Evolutionary conservation across 768 basidiomycete genomes (phyloP).

Genomic region (Gloeostereum incarnatum): DNA sequence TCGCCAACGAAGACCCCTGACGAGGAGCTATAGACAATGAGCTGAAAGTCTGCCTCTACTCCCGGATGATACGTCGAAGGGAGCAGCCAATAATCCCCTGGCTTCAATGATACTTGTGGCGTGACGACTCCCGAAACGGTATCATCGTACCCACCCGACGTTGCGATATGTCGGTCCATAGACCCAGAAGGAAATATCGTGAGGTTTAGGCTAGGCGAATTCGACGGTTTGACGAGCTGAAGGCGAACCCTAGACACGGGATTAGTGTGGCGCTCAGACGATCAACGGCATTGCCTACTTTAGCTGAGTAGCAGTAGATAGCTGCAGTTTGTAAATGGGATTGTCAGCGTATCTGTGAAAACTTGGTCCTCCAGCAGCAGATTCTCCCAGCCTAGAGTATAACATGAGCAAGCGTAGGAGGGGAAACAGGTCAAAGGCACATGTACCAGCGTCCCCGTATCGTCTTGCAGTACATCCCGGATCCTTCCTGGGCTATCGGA

Average conservation of each 20-base stretch:
- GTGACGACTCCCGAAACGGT: constrained; percentile 63
- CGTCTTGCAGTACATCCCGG: constrained; percentile 76
- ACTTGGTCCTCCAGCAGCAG: constrained; percentile 63
- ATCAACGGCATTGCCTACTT: constrained; percentile 29
- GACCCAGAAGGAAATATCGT: constrained; percentile 39
- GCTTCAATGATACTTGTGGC: constrained; percentile 34
- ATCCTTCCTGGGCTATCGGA: constrained; percentile 76
- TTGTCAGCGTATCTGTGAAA: constrained; percentile 57
- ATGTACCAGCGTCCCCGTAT: constrained; percentile 69
- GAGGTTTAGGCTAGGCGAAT: constrained; percentile 45
- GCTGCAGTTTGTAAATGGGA: constrained; percentile 55
- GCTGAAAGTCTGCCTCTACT: constrained; percentile 42
- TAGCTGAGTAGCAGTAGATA: constrained; percentile 43
- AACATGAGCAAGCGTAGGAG: background rate
- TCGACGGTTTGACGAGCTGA: constrained; percentile 41
- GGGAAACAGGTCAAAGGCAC: background rate
- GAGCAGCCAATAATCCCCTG: constrained; percentile 64
- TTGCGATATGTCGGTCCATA: constrained; percentile 37
- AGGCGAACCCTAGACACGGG: constrained; percentile 49
- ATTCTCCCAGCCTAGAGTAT: constrained; percentile 37
- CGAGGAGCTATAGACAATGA: constrained; percentile 46
- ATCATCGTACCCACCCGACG: constrained; percentile 79
- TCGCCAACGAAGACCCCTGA: background rate
- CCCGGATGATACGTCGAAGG: constrained; percentile 68
- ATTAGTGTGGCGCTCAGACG: background rate